Evolutionary conservation across 768 basidiomycete species (phyloP).

Genomic region (Suillus alpinus): DNA sequence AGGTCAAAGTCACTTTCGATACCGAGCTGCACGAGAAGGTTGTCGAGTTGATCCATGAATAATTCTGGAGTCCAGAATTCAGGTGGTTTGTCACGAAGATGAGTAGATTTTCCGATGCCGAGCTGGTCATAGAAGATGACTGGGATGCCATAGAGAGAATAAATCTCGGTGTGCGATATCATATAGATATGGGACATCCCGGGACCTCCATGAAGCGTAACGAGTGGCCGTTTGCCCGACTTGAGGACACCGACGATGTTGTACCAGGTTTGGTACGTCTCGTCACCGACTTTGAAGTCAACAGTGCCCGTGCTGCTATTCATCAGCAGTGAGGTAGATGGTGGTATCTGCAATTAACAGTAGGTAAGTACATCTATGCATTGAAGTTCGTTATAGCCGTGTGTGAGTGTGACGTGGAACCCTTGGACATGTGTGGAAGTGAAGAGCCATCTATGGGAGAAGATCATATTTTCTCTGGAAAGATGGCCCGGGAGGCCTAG

Average conservation of each 20-base stretch:
- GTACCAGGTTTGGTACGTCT: conserved; percentile 43
- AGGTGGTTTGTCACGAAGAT: conserved; percentile 32
- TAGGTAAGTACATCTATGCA: background rate
- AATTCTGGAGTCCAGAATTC: conserved; percentile 47
- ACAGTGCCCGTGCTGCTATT: conserved; percentile 21
- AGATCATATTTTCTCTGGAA: background rate
- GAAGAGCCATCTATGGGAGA: background rate
- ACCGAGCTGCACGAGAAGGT: conserved; percentile 41
- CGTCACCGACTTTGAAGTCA: conserved; percentile 14
- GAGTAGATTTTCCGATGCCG: conserved; percentile 45
- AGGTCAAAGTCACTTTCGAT: conserved; percentile 42
- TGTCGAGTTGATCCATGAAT: conserved; percentile 53
- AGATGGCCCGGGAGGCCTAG: too few species aligned
- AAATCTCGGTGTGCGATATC: conserved; percentile 35
- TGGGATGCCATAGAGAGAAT: conserved; percentile 28
- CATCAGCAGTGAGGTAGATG: conserved; percentile 10
- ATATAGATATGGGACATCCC: conserved; percentile 42
- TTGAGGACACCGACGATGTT: conserved; percentile 41
- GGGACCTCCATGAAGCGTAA: conserved; percentile 49
- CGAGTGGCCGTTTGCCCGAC: conserved; percentile 30
- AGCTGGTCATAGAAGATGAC: conserved; percentile 54
- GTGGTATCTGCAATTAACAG: conserved; percentile 7
- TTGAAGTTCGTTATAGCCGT: background rate
- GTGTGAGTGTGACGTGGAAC: background rate
- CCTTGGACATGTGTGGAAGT: background rate